Evolutionary conservation across 1,139 yeast genomes (phyloP), one percentile per base, ranked within the genome.

Genomic region (Diutina catenulata): DNA sequence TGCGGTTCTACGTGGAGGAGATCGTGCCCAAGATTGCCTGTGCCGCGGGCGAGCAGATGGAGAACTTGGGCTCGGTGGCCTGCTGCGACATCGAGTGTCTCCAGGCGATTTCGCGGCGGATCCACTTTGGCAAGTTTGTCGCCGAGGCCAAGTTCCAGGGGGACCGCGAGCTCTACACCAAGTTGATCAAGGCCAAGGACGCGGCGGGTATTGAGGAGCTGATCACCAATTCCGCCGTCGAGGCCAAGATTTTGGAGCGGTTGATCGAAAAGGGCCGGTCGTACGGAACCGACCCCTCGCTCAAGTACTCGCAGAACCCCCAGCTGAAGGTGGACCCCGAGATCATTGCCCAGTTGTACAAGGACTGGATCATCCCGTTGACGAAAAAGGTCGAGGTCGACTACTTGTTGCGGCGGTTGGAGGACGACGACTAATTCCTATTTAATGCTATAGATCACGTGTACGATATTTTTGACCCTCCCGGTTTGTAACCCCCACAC

Each of bases 361-460:
- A 80, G 56, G 86, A 86, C 39, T 80, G 79, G 63, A 82, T 91
- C 33, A 91, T 91, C 48, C 97, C 97, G 8, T 65, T 91, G 55
- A 91, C 98, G 5, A 91, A 88, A 59, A 82, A 81, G 55, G 97
- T 91, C 13, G 98, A 91, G 59, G 82, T 91, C 13, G 95, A 88
- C 43, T 91, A 91, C 53, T 64, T 91, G 42, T 62, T 91, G 51
- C 70, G 94, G 52, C 70, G 98, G 56, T 62, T 88, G 40, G 94
- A 83, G 49, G 83, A 75, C 47, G 73, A 70, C 15, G 25, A 21
- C 13, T 31, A 20, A 27, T n/a, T n/a, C n/a, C n/a, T n/a, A n/a
- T n/a, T n/a, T n/a, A n/a, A n/a, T n/a, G n/a, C n/a, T n/a, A n/a
- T n/a, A n/a, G n/a, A n/a, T n/a, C n/a, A n/a, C n/a, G n/a, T n/a